phyloP scores from a whole-genome alignment of 2,329 filamentous ascomycete genomes.

The Sporothrix brunneoviolacea region DNA sequence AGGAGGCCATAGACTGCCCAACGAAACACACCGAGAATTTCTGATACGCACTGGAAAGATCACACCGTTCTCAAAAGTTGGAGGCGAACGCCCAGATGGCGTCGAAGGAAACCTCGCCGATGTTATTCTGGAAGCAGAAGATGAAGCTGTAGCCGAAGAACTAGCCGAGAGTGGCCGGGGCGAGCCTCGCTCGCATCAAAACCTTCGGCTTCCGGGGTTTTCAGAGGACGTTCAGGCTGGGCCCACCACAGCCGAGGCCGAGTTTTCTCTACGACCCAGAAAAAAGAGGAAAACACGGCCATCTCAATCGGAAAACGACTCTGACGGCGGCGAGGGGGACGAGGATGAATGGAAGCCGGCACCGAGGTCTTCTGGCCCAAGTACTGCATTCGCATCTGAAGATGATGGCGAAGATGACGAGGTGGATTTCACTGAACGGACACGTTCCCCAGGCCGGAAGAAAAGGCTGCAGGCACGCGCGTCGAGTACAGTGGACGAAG shows the following conservation, averaged over 20 bases:
- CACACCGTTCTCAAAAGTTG: conserved; percentile 83
- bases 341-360: conserved; percentile 17
- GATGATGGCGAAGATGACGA: conserved; percentile 10
- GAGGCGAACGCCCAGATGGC: conserved; percentile 53
- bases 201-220: conserved; percentile 68
- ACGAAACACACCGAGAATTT: conserved; percentile 81
- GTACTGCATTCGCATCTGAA: conserved; percentile 15
- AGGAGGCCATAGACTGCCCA: conserved; percentile 58
- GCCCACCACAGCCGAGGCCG: conserved; percentile 32
- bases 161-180: conserved; percentile 36
- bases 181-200: conserved; percentile 60
- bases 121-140: conserved; percentile 74
- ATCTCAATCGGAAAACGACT: neutral
- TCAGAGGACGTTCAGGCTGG: conserved; percentile 36
- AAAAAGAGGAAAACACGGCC: conserved; percentile 44
- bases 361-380: conserved; percentile 22
- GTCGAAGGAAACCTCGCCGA: conserved; percentile 66
- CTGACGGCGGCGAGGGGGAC: conserved; percentile 40
- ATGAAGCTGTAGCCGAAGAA: conserved; percentile 54
- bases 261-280: conserved; percentile 52
- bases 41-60: conserved; percentile 96
- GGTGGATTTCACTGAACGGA: conserved; percentile 22
- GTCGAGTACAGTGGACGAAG: conserved; percentile 4
- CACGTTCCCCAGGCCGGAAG: conserved; percentile 30
- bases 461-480: conserved; percentile 20